Conservation (phyloP, 1,284 basidiomycete species). For the Bjerkandera adusta region DNA sequence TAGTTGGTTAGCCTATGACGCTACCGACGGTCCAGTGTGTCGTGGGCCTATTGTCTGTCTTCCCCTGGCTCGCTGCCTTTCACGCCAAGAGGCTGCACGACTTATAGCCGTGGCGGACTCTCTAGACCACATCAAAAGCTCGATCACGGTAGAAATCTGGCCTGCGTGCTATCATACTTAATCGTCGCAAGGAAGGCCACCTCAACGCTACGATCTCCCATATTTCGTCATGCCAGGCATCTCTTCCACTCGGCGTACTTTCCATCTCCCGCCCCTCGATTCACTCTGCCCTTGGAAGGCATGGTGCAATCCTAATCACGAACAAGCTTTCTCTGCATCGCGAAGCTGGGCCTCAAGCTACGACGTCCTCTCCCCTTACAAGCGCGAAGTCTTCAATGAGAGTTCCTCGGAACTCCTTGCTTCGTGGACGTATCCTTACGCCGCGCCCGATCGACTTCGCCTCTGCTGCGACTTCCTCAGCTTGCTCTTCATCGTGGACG, state of each 20-base stretch:
- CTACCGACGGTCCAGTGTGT: too few relatives aligned
- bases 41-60: too few relatives aligned
- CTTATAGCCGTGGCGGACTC: too few relatives aligned
- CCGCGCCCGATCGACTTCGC: constrained; percentile 55
- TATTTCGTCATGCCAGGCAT: too few relatives aligned
- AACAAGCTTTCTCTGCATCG: constrained; percentile 51
- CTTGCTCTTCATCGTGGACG: constrained; percentile 66
- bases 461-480: constrained; percentile 66
- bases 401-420: constrained; percentile 61
- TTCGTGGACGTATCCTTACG: constrained; percentile 60
- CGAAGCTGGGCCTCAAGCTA: constrained; percentile 62
- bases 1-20: too few relatives aligned
- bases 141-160: too few relatives aligned
- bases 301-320: constrained; percentile 52
- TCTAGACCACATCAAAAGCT: too few relatives aligned
- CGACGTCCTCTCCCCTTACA: constrained; percentile 55
- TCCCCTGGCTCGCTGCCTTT: too few relatives aligned
- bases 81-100: too few relatives aligned
- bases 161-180: too few relatives aligned
- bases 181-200: too few relatives aligned
- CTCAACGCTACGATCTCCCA: too few relatives aligned
- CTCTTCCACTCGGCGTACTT: constrained; percentile 22
- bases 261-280: constrained; percentile 59
- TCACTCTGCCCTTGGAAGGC: constrained; percentile 44
- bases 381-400: constrained; percentile 58